These are phyloP conservation scores for Omphalea diandra DNA, from an alignment of 441 rosid genomes.

Conservation along the genomic window DNA sequence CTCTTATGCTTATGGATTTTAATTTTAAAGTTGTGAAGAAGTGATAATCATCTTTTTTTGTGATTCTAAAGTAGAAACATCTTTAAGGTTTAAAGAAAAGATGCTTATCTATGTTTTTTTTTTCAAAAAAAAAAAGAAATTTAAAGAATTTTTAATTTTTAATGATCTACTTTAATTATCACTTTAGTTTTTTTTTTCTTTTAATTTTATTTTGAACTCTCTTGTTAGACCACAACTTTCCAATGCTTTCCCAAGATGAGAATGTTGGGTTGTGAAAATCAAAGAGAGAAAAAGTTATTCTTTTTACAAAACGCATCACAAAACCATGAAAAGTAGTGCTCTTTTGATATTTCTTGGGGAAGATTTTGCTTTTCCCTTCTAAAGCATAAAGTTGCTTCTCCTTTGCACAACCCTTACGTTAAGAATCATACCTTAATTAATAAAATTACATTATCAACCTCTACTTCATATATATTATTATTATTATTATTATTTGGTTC, in stretches of 20 bases:
- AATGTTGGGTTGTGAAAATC: slow-evolving; percentile 46
- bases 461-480: too few relatives aligned
- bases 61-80: slow-evolving; percentile 58
- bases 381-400: slow-evolving; percentile 49
- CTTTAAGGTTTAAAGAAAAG: slow-evolving; percentile 47
- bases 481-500: too few relatives aligned
- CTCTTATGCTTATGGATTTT: slow-evolving; percentile 39
- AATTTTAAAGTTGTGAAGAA: slow-evolving; percentile 40
- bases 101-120: slow-evolving; percentile 29
- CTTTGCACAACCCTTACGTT: slow-evolving; percentile 58
- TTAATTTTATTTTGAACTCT: slow-evolving; percentile 15
- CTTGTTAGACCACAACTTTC: slow-evolving; percentile 31
- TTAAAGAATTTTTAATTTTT: too few relatives aligned
- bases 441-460: too few relatives aligned
- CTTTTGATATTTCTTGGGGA: slow-evolving; percentile 45
- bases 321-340: slow-evolving; percentile 54
- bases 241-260: slow-evolving; percentile 41
- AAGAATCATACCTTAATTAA: slow-evolving; percentile 40
- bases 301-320: slow-evolving; percentile 36
- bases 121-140: not conserved
- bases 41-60: slow-evolving; percentile 52
- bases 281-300: slow-evolving; percentile 35
- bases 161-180: slow-evolving; percentile 20
- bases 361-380: slow-evolving; percentile 49
- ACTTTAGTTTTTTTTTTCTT: not conserved